Evolutionary conservation across 2,329 filamentous ascomycete genomes (phyloP).

Genomic region (Rhynchosporium agropyri): DNA sequence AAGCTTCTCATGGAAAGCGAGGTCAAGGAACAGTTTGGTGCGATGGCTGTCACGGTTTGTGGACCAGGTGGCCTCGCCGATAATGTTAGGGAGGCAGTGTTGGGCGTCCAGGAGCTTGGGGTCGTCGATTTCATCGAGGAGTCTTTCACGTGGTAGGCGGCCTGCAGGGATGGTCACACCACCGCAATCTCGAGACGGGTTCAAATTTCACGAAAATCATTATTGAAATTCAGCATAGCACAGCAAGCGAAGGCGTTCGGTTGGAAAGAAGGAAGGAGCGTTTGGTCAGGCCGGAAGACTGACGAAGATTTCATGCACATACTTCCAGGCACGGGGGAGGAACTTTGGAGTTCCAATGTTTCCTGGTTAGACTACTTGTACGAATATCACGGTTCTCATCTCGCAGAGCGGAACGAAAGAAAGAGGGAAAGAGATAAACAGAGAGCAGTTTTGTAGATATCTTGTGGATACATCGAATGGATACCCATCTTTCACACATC

Average conservation of each 20-base stretch:
- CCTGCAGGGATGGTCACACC: too few species aligned
- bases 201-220: too few species aligned
- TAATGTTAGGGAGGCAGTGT: constrained; percentile 71
- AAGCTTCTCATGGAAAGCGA: constrained; percentile 79
- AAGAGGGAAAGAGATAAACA: too few species aligned
- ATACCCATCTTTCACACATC: too few species aligned
- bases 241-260: constrained; percentile 11
- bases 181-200: too few species aligned
- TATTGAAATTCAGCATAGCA: background rate
- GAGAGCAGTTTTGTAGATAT: too few species aligned
- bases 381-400: background rate
- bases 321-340: background rate
- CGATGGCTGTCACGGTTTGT: constrained; percentile 84
- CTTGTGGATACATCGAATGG: too few species aligned
- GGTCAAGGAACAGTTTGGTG: constrained; percentile 78
- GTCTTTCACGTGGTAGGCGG: constrained; percentile 59
- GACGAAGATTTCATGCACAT: constrained; percentile 22
- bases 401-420: too few species aligned
- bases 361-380: constrained; percentile 13
- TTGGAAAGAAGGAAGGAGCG: background rate
- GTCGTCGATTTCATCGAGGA: constrained; percentile 79
- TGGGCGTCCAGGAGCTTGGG: constrained; percentile 60
- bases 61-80: constrained; percentile 76
- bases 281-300: background rate
- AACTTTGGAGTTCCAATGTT: background rate